Percentiles rank a stretch among this genome's conserved stretches.
These are phyloP conservation scores for Thelonectria rubi DNA, from an alignment of 2,329 filamentous ascomycete species.

Conservation along the genomic window DNA sequence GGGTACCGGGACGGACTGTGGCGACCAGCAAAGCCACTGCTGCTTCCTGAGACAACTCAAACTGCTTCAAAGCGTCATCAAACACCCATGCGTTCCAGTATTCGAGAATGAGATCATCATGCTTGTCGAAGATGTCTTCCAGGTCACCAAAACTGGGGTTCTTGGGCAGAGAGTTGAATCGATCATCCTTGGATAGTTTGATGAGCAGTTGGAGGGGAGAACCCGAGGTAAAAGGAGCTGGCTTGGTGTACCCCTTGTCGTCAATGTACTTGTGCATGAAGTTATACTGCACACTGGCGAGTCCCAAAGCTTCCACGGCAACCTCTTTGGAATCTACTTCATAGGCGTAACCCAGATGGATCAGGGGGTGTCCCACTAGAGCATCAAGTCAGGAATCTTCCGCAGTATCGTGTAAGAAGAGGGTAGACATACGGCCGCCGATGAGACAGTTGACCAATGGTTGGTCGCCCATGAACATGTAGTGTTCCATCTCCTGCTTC, in stretches of 20 bases:
- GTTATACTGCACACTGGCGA: conserved; percentile 68
- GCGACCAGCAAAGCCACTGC: conserved; percentile 70
- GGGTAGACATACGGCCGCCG: conserved; percentile 70
- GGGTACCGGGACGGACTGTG: conserved; percentile 64
- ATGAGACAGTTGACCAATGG: conserved; percentile 85
- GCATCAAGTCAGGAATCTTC: conserved; percentile 31
- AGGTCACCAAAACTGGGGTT: conserved; percentile 70
- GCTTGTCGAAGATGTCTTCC: conserved; percentile 70
- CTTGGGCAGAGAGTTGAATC: conserved; percentile 73
- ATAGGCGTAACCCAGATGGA: conserved; percentile 93
- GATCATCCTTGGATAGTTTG: conserved; percentile 73
- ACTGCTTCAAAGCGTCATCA: conserved; percentile 74
- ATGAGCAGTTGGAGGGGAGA: conserved; percentile 76
- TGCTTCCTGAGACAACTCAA: conserved; percentile 74
- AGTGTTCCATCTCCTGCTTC: conserved; percentile 79
- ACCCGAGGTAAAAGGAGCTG: conserved; percentile 66
- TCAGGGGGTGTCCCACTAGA: conserved; percentile 87
- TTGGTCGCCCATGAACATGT: conserved; percentile 76
- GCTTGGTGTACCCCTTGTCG: conserved; percentile 73
- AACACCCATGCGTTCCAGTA: conserved; percentile 93
- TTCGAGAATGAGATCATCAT: conserved; percentile 77
- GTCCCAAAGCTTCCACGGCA: conserved; percentile 85
- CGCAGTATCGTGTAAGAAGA: neutral
- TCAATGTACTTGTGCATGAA: conserved; percentile 75
- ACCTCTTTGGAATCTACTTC: conserved; percentile 87